Evolutionary conservation across 2,329 filamentous ascomycete genomes (phyloP).

Genomic region (Fusarium acutatum): DNA sequence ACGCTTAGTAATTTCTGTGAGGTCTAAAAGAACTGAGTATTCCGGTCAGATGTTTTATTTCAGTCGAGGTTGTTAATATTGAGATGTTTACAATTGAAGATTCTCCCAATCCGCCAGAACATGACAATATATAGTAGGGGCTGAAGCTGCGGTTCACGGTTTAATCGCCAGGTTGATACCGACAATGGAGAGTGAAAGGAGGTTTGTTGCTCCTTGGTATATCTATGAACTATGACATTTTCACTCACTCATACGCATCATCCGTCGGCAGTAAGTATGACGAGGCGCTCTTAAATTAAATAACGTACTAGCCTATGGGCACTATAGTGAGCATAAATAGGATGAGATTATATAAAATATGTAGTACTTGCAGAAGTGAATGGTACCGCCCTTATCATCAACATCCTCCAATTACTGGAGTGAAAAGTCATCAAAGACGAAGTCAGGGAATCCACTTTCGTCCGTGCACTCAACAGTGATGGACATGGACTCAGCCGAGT

Average conservation of each 20-base stretch:
- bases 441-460: not conserved
- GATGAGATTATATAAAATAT: not conserved
- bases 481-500: not conserved
- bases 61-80: not conserved
- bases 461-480: not conserved
- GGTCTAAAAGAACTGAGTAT: accelerated
- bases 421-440: not conserved
- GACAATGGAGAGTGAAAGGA: accelerated
- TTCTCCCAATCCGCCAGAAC: too few species aligned
- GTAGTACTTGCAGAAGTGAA: not conserved
- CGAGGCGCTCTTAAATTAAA: accelerated
- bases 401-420: not conserved
- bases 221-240: not conserved
- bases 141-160: not conserved
- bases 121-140: not conserved
- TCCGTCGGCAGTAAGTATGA: not conserved
- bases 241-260: not conserved
- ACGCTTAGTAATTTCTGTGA: accelerated
- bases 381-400: not conserved
- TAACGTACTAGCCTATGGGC: not conserved
- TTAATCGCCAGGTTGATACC: accelerated
- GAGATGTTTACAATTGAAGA: accelerated
- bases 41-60: accelerated
- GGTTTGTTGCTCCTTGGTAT: accelerated
- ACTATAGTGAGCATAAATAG: too few species aligned